phyloP scores from a whole-genome alignment of 129 eudicot genomes.

The Flaveria robusta region DNA sequence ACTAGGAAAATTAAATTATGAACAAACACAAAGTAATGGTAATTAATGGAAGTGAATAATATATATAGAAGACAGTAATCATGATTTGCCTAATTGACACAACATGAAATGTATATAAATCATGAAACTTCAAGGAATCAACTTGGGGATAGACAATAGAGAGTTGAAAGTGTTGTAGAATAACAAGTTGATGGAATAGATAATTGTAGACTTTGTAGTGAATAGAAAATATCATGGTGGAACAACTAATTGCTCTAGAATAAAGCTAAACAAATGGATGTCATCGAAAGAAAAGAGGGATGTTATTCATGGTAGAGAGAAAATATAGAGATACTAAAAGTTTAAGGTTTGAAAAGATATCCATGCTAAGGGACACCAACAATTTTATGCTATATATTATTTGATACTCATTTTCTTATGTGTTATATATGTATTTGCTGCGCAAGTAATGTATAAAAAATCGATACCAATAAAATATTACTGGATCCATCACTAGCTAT shows the following conservation, averaged over 20 bases:
- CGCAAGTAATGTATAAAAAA: too few relatives aligned
- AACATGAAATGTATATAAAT: constrained; percentile 5
- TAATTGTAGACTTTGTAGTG: not conserved
- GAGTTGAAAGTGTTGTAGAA: not conserved
- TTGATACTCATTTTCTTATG: not conserved
- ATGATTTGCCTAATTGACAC: not conserved
- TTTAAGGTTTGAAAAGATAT: not conserved
- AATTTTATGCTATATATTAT: too few relatives aligned
- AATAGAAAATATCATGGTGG: not conserved
- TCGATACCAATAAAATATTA: too few relatives aligned
- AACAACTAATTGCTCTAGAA: not conserved
- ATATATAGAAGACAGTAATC: not conserved
- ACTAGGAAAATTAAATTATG: not conserved
- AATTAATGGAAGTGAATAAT: not conserved
- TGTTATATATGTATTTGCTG: not conserved
- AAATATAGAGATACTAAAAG: not conserved
- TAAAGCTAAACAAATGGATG: not conserved
- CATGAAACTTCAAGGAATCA: not conserved
- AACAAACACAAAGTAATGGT: not conserved
- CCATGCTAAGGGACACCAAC: not conserved
- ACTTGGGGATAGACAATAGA: not conserved
- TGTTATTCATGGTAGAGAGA: not conserved
- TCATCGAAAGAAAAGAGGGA: not conserved
- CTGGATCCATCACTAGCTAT: too few relatives aligned
- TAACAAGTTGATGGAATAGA: not conserved